phyloP scores from a whole-genome alignment of 768 basidiomycete species.

The Boletus vermiculosoides region DNA sequence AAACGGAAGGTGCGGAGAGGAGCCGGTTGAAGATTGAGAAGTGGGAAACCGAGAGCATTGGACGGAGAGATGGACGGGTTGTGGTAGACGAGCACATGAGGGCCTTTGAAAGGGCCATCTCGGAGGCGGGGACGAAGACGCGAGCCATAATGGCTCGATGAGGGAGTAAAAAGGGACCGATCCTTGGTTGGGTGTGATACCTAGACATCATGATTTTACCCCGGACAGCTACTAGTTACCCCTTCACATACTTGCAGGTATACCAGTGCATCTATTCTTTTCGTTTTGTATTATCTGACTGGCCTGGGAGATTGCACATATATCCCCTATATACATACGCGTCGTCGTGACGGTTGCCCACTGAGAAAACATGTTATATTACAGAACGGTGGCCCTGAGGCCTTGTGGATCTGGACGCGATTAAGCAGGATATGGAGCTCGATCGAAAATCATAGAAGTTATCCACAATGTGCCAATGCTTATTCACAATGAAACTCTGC shows the following conservation, averaged over 20 bases:
- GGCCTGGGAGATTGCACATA: neutral
- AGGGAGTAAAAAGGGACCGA: conserved; percentile 16
- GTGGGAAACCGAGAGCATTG: conserved; percentile 66
- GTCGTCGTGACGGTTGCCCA: neutral
- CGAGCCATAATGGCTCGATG: conserved; percentile 80
- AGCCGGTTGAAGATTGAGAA: conserved; percentile 73
- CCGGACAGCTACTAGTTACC: conserved; percentile 9
- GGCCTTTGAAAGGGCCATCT: conserved; percentile 71
- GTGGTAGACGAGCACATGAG: conserved; percentile 76
- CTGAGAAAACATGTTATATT: neutral
- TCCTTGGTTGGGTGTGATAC: neutral
- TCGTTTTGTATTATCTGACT: conserved; percentile 23
- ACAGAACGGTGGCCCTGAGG: too few relatives aligned
- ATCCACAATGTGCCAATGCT: too few relatives aligned
- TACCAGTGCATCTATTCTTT: conserved; percentile 17
- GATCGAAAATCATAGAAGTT: too few relatives aligned
- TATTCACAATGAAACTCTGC: too few relatives aligned
- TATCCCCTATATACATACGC: neutral
- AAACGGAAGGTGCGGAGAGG: conserved; percentile 83
- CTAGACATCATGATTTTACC: conserved; percentile 4
- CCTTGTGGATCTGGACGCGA: too few relatives aligned
- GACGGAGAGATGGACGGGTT: conserved; percentile 55
- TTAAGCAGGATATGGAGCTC: too few relatives aligned
- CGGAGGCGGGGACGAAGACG: conserved; percentile 72
- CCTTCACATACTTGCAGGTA: conserved; percentile 12